phyloP scores from a whole-genome alignment of 305 asterid genomes.

The Solanum hybrid region DNA sequence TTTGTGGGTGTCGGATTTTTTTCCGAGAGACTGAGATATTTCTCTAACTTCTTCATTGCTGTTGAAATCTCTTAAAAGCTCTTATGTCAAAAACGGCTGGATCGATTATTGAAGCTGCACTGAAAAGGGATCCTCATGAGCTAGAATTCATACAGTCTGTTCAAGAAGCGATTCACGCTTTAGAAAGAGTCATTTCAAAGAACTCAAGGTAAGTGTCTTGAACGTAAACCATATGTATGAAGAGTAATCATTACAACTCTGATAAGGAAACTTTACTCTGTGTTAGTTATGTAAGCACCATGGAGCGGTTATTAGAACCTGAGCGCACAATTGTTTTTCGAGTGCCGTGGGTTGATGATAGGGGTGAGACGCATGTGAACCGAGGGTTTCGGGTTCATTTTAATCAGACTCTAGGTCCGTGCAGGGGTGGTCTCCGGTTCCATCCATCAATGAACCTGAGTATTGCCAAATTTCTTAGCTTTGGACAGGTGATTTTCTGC shows the following conservation, averaged over 20 bases:
- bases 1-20: neutral
- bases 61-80: constrained; percentile 47
- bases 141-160: constrained; percentile 83
- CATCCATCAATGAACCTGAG: constrained; percentile 92
- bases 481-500: constrained; percentile 61
- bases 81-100: constrained; percentile 98
- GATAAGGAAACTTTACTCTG: constrained; percentile 8
- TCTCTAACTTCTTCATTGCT: constrained; percentile 19
- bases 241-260: constrained; percentile 1
- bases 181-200: constrained; percentile 96
- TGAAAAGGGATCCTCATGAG: constrained; percentile 97
- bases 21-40: neutral
- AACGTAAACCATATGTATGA: neutral
- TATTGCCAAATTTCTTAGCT: constrained; percentile 90
- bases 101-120: constrained; percentile 91
- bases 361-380: constrained; percentile 82
- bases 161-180: constrained; percentile 92
- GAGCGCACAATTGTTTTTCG: constrained; percentile 83
- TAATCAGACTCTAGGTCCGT: constrained; percentile 95
- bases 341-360: constrained; percentile 97
- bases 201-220: constrained; percentile 57
- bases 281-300: constrained; percentile 73
- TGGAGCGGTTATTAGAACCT: constrained; percentile 96
- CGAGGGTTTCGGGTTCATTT: constrained; percentile 93
- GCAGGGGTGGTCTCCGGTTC: constrained; percentile 97